Conservation (phyloP, 495 filamentous ascomycete genomes). For the Alectoria sarmentosa region DNA sequence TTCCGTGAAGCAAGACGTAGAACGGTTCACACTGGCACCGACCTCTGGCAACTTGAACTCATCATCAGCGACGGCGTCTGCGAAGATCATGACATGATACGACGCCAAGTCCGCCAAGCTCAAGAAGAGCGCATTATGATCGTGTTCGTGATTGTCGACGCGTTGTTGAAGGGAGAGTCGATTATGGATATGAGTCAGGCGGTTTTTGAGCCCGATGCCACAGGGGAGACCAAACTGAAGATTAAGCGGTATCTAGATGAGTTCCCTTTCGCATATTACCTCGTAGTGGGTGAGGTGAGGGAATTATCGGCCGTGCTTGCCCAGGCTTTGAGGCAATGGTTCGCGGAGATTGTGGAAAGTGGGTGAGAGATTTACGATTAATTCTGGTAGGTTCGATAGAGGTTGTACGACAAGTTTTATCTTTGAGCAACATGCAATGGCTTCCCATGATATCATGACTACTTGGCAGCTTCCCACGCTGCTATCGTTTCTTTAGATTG, state of each 20-base stretch:
- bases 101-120: constrained; percentile 73
- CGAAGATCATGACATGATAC: constrained; percentile 78
- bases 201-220: constrained; percentile 57
- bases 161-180: constrained; percentile 51
- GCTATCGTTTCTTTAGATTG: not conserved
- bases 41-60: constrained; percentile 94
- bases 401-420: not conserved
- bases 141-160: constrained; percentile 93
- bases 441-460: not conserved
- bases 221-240: constrained; percentile 59
- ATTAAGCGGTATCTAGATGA: constrained; percentile 87
- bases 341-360: constrained; percentile 72
- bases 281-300: constrained; percentile 85
- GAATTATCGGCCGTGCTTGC: constrained; percentile 86
- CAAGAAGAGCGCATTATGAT: constrained; percentile 95
- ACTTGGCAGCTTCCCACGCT: not conserved
- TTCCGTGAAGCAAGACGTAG: constrained; percentile 70
- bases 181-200: constrained; percentile 80
- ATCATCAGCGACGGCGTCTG: constrained; percentile 92
- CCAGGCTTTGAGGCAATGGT: constrained; percentile 88
- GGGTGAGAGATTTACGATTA: constrained; percentile 7
- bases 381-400: not conserved
- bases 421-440: not conserved
- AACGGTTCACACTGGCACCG: constrained; percentile 50
- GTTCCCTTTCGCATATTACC: constrained; percentile 93